Evolutionary conservation across 139 green algal genomes (phyloP).

Genomic region (Coelastrella sp.): DNA sequence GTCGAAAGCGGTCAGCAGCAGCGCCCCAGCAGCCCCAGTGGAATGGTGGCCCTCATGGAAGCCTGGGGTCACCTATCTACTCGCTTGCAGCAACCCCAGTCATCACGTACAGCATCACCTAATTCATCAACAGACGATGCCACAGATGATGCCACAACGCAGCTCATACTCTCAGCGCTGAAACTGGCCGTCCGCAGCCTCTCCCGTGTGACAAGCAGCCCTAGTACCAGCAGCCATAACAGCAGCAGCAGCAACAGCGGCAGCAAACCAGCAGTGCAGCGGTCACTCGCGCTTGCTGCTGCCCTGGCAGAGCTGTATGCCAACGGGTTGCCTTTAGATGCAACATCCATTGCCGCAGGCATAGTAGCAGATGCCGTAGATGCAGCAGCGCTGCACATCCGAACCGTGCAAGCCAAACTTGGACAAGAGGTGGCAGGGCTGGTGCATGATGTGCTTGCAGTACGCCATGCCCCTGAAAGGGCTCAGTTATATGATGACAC

Average conservation of each 20-base stretch:
- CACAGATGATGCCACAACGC: background rate
- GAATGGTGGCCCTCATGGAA: slow-evolving; percentile 25
- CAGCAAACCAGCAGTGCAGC: slow-evolving; percentile 30
- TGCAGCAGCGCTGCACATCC: slow-evolving; percentile 55
- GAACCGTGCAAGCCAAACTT: slow-evolving; percentile 71
- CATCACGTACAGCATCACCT: background rate
- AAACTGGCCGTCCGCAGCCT: slow-evolving; percentile 36
- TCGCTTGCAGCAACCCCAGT: slow-evolving; percentile 11
- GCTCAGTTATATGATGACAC: slow-evolving; percentile 88
- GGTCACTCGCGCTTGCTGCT: slow-evolving; percentile 66
- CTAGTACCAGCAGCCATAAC: background rate
- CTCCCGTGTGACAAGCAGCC: background rate
- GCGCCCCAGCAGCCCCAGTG: slow-evolving; percentile 2
- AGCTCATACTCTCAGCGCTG: slow-evolving; percentile 20
- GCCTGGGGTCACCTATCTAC: slow-evolving; percentile 26
- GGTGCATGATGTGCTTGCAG: slow-evolving; percentile 75
- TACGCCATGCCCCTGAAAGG: slow-evolving; percentile 72
- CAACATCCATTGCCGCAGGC: slow-evolving; percentile 83
- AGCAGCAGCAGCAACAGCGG: background rate
- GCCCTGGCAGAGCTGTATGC: slow-evolving; percentile 78
- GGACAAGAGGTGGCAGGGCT: slow-evolving; percentile 69
- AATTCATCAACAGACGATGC: background rate
- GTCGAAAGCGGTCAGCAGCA: background rate
- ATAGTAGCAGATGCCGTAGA: slow-evolving; percentile 82
- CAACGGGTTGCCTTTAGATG: slow-evolving; percentile 81